Conservation (phyloP, 2,329 filamentous ascomycete species). For the Coniochaeta prunicola region DNA sequence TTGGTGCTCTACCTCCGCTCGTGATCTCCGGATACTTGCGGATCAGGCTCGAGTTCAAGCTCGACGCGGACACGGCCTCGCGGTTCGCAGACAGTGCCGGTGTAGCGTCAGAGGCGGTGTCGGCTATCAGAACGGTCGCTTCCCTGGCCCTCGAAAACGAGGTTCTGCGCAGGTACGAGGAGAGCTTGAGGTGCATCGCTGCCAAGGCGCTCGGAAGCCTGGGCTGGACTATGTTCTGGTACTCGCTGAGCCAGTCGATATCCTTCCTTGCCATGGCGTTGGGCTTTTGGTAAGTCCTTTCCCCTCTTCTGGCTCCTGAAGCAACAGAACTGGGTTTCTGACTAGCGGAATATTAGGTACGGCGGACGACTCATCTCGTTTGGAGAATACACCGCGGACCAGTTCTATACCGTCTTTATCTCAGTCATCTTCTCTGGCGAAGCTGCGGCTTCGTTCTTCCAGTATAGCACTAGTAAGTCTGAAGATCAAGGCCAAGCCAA, state of each 20-base stretch:
- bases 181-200: conserved; percentile 6
- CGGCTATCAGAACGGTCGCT: conserved; percentile 12
- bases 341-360: not conserved
- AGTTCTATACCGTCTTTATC: conserved; percentile 45
- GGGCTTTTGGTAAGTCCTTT: conserved; percentile 15
- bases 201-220: conserved; percentile 15
- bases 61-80: conserved; percentile 34
- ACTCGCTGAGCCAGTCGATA: conserved; percentile 31
- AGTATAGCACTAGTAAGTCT: conserved; percentile 34
- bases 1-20: conserved; percentile 37
- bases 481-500: not conserved
- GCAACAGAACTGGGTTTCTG: not conserved
- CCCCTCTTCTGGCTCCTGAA: not conserved
- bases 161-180: conserved; percentile 23
- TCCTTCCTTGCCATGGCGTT: conserved; percentile 13
- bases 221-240: conserved; percentile 32
- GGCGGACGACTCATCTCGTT: conserved; percentile 30
- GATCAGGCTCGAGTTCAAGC: conserved; percentile 38
- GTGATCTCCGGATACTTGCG: conserved; percentile 37
- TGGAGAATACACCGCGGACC: conserved; percentile 35
- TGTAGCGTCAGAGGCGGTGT: conserved; percentile 34
- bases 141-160: conserved; percentile 10
- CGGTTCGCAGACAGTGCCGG: conserved; percentile 39
- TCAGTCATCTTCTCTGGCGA: conserved; percentile 39
- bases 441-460: conserved; percentile 31